Percentiles rank a stretch among this genome's conserved stretches.
Conservation (phyloP, 768 basidiomycete genomes). For the Postia placenta region DNA sequence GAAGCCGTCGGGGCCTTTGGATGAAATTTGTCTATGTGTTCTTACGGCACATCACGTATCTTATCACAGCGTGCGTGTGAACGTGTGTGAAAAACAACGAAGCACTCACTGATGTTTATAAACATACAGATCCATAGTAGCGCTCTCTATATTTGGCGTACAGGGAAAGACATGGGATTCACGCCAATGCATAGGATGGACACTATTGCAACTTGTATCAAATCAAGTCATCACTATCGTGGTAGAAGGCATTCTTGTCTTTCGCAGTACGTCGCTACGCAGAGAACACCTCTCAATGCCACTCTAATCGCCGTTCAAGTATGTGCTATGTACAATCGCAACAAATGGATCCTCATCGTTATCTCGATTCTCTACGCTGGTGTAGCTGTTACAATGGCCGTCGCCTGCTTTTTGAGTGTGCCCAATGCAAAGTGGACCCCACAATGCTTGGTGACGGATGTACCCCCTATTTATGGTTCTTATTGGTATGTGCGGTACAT, state of each 20-base stretch:
- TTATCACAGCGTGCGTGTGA: no score
- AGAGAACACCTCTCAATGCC: background rate
- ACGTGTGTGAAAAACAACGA: no score
- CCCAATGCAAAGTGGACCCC: slow-evolving; percentile 6
- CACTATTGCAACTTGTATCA: slow-evolving; percentile 2
- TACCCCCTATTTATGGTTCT: slow-evolving; percentile 2
- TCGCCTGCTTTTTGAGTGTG: slow-evolving; percentile 2
- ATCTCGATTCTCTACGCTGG: slow-evolving; percentile 5
- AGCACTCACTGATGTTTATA: no score
- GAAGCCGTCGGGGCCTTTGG: no score
- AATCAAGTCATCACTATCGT: slow-evolving; percentile 5
- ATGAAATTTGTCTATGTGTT: no score
- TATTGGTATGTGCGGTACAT: slow-evolving; percentile 9
- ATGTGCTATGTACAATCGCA: slow-evolving; percentile 10
- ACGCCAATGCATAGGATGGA: slow-evolving; percentile 4
- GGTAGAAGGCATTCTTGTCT: slow-evolving; percentile 8
- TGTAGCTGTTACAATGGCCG: slow-evolving; percentile 6
- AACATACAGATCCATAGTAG: slow-evolving; percentile 3
- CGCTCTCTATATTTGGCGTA: background rate
- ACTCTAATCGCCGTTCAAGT: no score
- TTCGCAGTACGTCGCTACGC: slow-evolving; percentile 6
- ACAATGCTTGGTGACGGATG: slow-evolving; percentile 7
- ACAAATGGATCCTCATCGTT: background rate
- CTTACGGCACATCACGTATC: no score
- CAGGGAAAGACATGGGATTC: no score